These are phyloP conservation scores for Calamus simplicifolius DNA, from an alignment of 176 grass and related monocot species.

Conservation along the genomic window DNA sequence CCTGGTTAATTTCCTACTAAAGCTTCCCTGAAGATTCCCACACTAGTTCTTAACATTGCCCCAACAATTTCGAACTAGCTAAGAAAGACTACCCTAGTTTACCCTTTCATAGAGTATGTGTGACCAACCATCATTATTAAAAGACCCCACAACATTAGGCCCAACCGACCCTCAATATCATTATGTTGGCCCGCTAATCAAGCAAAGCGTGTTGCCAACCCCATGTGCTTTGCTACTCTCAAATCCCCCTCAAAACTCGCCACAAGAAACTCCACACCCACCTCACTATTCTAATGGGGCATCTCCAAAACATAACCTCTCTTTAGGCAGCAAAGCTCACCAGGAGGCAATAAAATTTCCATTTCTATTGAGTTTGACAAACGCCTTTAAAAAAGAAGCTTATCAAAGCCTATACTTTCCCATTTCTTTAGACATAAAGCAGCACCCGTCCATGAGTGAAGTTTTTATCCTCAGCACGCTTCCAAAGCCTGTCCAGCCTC, in stretches of 20 bases:
- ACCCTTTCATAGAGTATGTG: background rate
- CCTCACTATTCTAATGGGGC: background rate
- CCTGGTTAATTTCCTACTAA: too few species aligned
- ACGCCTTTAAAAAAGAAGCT: background rate
- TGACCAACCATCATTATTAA: background rate
- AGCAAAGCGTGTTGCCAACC: background rate
- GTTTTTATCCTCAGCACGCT: slow-evolving; percentile 61
- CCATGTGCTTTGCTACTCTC: background rate
- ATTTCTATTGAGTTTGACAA: background rate
- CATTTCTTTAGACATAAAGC: slow-evolving; percentile 16
- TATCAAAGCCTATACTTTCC: slow-evolving; percentile 20
- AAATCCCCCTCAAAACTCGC: slow-evolving; percentile 1
- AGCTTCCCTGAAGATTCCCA: too few species aligned
- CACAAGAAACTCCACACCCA: background rate
- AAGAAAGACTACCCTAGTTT: too few species aligned
- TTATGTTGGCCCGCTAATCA: background rate
- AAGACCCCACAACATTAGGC: background rate
- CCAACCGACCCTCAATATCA: slow-evolving; percentile 1
- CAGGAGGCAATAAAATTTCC: background rate
- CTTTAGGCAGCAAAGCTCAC: slow-evolving; percentile 1
- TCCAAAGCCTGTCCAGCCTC: slow-evolving; percentile 50
- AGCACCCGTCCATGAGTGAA: slow-evolving; percentile 10
- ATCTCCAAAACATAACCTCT: background rate
- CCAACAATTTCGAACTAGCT: too few species aligned
- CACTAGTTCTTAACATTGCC: too few species aligned